Percentiles rank a stretch among this genome's conserved stretches.
These are phyloP conservation scores for Carpinus viminea DNA, from an alignment of 306 rosid species.

Conservation along the genomic window DNA sequence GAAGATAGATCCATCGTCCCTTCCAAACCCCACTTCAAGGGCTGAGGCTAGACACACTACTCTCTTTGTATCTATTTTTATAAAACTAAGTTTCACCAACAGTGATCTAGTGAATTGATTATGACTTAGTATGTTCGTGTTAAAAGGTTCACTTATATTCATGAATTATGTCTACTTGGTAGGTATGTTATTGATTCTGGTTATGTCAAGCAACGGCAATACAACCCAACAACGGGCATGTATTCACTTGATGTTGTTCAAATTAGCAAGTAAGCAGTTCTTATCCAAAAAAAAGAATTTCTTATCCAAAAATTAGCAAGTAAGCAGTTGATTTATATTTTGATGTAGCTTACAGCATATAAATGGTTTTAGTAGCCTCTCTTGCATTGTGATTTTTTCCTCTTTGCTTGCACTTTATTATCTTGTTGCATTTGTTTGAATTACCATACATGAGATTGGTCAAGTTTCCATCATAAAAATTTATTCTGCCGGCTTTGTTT, in stretches of 20 bases:
- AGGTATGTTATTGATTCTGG: conserved; percentile 97
- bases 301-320: too few species aligned
- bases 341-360: conserved; percentile 16
- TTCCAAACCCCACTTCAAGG: too few species aligned
- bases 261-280: too few species aligned
- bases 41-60: neutral
- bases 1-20: neutral
- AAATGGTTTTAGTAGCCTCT: conserved; percentile 1
- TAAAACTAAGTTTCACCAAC: neutral
- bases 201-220: conserved; percentile 94
- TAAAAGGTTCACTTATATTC: conserved; percentile 14
- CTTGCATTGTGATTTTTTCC: neutral
- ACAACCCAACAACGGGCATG: conserved; percentile 98
- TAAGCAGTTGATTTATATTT: conserved; percentile 27
- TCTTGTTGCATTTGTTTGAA: neutral
- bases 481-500: neutral
- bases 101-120: conserved; percentile 18
- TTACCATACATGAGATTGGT: neutral
- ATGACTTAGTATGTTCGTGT: conserved; percentile 20
- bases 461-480: too few species aligned
- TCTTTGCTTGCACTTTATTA: neutral
- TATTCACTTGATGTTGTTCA: conserved; percentile 93
- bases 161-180: conserved; percentile 22
- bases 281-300: too few species aligned
- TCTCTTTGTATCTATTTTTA: neutral